Base-by-base conservation (phyloP, 2,329 filamentous ascomycete genomes). In the Mycosphaerella arachidis region DNA sequence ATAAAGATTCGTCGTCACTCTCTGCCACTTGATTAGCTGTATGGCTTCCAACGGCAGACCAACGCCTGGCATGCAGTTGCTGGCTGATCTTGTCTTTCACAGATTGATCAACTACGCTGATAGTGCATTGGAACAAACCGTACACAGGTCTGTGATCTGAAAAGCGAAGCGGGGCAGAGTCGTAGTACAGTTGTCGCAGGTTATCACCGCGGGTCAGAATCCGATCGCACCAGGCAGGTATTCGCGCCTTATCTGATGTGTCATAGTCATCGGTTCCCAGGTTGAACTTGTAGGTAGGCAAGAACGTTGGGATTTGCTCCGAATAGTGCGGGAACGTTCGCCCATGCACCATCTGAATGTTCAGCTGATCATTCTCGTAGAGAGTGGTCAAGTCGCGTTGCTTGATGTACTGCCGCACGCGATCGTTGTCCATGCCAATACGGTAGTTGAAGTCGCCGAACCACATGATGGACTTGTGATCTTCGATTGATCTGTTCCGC, bases 401-500 rank as follows among this genome's bases (percentile, higher is more conserved):
- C 67, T 87, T 84, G 57, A 96, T 85, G 9, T 96, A 78, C 33
- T 86, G 83, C 66, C 90, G 87, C 7, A 91, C 90, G 61, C 83
- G 86, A 43, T 96, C 91, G 65, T 91, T 86, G 48, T 82, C 83
- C 59, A 97, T 81, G 1, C 92, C 93, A 68, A 99, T 96, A 18
- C 94, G 88, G 75, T 99, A 99, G 72, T 99, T 99, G 79, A 99
- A 99, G 74, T 99, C 94, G 5, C 94, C 94, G 46, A 97, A 83
- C 93, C 94, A 99, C 56, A 97, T 88, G 37, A 97, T 88, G 24
- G 90, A 87, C 65, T 89, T 91, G 72, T 99, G 94, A 72, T 97
- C 89, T 68, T 94, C 91, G 63, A 99, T 97, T 5, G 89, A 85
- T 59, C 92, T 82, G 70, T 97, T 96, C 57, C 91, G 85, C 74